Conservation (phyloP, 2,329 filamentous ascomycete species). For the Sporothrix curviconia region DNA sequence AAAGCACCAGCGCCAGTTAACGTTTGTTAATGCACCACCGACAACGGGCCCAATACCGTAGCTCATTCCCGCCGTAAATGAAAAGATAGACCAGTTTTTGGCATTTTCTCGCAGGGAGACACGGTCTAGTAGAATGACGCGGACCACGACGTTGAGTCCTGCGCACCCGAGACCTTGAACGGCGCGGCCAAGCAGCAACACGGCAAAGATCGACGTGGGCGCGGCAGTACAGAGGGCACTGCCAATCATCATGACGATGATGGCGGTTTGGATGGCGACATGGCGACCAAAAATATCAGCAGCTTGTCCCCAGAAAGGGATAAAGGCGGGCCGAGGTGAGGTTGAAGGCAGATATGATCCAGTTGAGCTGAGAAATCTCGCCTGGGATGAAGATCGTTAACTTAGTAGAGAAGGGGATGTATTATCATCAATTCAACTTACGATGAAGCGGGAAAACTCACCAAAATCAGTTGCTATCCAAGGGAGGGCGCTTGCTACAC, state of each 20-base stretch:
- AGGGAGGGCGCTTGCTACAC: conserved; percentile 49
- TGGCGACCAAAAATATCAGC: conserved; percentile 61
- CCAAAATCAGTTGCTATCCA: conserved; percentile 61
- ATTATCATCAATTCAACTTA: too few species aligned
- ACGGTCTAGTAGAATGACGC: conserved; percentile 58
- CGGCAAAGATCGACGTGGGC: conserved; percentile 45
- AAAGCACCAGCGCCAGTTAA: conserved; percentile 62
- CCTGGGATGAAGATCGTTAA: conserved; percentile 28
- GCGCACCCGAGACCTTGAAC: conserved; percentile 57
- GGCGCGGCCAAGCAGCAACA: conserved; percentile 56
- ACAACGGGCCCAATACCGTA: conserved; percentile 57
- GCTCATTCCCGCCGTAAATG: conserved; percentile 51
- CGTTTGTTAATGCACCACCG: conserved; percentile 49
- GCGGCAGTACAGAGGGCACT: conserved; percentile 56
- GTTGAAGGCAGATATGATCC: conserved; percentile 65
- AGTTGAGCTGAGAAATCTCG: conserved; percentile 54
- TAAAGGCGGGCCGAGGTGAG: conserved; percentile 60
- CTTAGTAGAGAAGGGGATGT: conserved; percentile 2
- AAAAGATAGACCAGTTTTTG: conserved; percentile 56
- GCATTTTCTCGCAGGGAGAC: conserved; percentile 56
- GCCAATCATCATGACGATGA: conserved; percentile 53
- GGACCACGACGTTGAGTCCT: conserved; percentile 54
- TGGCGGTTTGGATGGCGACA: conserved; percentile 48
- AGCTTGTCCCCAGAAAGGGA: conserved; percentile 59
- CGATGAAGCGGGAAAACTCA: too few species aligned